Base-by-base conservation (phyloP, 1,139 yeast genomes). In the Williopsis jadinii region DNA sequence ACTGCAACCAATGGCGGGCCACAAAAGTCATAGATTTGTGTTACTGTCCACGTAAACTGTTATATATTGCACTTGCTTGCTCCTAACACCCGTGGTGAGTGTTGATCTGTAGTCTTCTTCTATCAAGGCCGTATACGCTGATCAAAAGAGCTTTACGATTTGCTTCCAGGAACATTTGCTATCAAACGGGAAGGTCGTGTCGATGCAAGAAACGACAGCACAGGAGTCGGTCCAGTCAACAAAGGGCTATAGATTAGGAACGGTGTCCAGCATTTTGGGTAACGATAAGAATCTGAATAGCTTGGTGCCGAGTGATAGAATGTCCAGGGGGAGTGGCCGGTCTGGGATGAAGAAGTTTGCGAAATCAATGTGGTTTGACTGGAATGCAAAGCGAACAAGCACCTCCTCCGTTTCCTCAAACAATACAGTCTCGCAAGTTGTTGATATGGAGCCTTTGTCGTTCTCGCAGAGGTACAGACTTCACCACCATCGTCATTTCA, bases 331-430 rank as follows among this genome's bases (percentile, higher is more conserved):
- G 9, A 28, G 11, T 28, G 30, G 30, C 30, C 30, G 38, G 19
- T 15, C 35, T 26, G 41, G 48, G n/a, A 36, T 45, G 37, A 40
- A 46, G 32, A 34, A 40, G 9, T 33, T 42, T n/a, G 46, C 46
- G 13, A 38, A 30, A 30, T 38, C 44, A 3, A 11, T 45, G 13
- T 42, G 43, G 44, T 31, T 27, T 14, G 46, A 43, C 14, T 14
- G 37, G 13, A 41, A 41, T 33, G 40, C 36, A 11, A 36, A 38
- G 11, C 32, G 12, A 30, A 14, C 8, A 3, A 11, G 28, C 11
- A 28, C 34, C 34, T 36, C 29, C 9, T n/a, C 15, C 14, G 35
- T 40, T 14, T 30, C 44, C 9, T 30, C 41, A 11, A 41, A 39
- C 30, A 39, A 41, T n/a, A 28, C 46, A 0, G 9, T 34, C 26